Percentiles rank a stretch among this genome's conserved stretches.
Evolutionary conservation across 1,284 basidiomycete genomes (phyloP).

Genomic region (Blastosporella zonata): DNA sequence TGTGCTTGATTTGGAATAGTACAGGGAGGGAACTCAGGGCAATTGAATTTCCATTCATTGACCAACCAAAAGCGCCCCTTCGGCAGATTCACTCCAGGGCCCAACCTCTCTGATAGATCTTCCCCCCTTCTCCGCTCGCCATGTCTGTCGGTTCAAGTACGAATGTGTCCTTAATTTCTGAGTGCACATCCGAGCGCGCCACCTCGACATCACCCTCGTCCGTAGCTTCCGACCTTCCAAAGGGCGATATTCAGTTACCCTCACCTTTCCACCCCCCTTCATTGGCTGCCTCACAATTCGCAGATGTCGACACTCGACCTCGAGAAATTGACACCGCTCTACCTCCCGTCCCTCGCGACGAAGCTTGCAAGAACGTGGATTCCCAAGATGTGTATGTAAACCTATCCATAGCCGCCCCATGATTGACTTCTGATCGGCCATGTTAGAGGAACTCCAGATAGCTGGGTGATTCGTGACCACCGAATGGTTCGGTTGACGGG

Average conservation of each 20-base stretch:
- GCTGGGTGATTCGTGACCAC: conserved; percentile 32
- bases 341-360: conserved; percentile 7
- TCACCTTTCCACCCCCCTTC: conserved; percentile 10
- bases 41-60: neutral
- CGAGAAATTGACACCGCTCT: neutral
- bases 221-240: neutral
- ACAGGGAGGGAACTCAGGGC: neutral
- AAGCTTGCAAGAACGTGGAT: conserved; percentile 8
- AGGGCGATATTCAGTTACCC: neutral
- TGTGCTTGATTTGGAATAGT: neutral
- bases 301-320: neutral
- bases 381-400: conserved; percentile 11
- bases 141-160: neutral
- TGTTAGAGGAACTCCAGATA: conserved; percentile 27
- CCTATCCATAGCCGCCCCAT: neutral
- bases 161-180: neutral
- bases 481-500: conserved; percentile 52
- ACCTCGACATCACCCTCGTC: conserved; percentile 6
- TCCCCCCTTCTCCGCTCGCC: too few relatives aligned
- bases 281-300: conserved; percentile 2
- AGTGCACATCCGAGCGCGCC: neutral
- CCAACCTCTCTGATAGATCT: neutral
- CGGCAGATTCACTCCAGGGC: neutral
- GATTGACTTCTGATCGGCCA: too few relatives aligned
- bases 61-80: neutral